Conservation (phyloP, 148 eudicot genomes). For the Persicaria maculosa region DNA sequence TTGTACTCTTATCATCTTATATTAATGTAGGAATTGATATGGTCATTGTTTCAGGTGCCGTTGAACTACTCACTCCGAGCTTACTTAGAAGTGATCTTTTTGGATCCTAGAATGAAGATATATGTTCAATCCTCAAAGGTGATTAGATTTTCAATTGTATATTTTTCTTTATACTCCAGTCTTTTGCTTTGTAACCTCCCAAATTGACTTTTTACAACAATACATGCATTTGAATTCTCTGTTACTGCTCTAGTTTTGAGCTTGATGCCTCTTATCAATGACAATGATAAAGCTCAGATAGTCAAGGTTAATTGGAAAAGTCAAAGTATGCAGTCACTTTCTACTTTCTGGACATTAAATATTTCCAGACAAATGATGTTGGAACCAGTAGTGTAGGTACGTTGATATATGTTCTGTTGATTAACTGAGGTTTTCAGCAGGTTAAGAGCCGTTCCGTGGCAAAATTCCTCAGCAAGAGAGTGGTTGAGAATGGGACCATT, state of each 20-base stretch:
- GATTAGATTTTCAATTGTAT: conserved; percentile 1
- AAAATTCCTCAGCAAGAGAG: conserved; percentile 44
- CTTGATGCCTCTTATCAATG: background rate
- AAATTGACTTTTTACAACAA: background rate
- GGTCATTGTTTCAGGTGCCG: conserved; percentile 41
- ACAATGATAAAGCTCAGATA: background rate
- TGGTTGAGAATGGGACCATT: conserved; percentile 31
- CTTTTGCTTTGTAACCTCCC: background rate
- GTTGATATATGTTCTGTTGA: background rate
- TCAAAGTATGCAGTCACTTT: background rate
- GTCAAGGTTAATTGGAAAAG: background rate
- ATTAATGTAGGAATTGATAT: conserved; percentile 3
- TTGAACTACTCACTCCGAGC: conserved; percentile 56
- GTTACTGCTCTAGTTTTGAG: background rate
- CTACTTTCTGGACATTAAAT: background rate
- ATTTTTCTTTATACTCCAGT: background rate
- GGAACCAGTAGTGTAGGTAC: too few species aligned
- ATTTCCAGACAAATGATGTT: background rate
- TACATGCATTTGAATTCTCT: background rate
- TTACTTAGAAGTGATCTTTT: conserved; percentile 64
- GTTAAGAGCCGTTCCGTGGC: conserved; percentile 61
- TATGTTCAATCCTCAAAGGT: conserved; percentile 70
- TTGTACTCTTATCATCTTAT: background rate
- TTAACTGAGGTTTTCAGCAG: conserved; percentile 23
- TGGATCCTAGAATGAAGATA: conserved; percentile 69